Evolutionary conservation across 164 flowering plant species (phyloP), one percentile per base, ranked within the genome.

Genomic region (Umbellularia californica): DNA sequence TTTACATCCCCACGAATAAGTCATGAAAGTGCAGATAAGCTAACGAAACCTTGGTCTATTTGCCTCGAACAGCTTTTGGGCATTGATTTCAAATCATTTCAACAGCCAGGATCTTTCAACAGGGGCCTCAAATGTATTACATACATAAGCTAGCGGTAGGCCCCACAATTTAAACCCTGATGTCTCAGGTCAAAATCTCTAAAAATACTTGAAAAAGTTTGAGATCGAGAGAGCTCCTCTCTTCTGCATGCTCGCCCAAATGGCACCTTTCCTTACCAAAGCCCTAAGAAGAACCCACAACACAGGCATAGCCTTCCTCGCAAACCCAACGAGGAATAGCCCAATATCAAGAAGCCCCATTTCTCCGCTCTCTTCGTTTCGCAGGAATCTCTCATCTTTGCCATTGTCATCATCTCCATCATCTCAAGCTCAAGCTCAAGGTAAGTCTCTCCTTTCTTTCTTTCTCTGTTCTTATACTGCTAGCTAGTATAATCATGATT

Each of bases 341-440:
- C 77, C 78, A 35, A 70, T 25, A 15, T 27, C 80, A 58, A 25
- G 70, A 27, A 63, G 63, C 9, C 71, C 58, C 50, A 74, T 69
- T 15, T 65, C 76, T 68, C 71, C 74, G n/a, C 68, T 35, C 82
- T 78, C 77, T 70, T 67, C 25, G 35, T 74, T 15, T 19, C 68
- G 47, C 19, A 58, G 70, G 76, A 58, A 67, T 41, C 22, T 58
- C 58, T 35, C 68, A 19, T 41, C 65, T 41, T 41, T 9, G 10
- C 47, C 47, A 5, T 41, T 41, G 47, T 66, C 79, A 10, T 28
- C 73, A 11, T 4, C 81, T 11, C 52, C 82, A 14, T 71, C 80
- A 62, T 76, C 74, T 72, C 84, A 80, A 64, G 2, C 85, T 64
- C 79, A 79, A 70, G 75, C 79, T 79, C 63, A 73, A 68, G 68